Conservation (phyloP, 768 basidiomycete species). For the Russula vinacea region DNA sequence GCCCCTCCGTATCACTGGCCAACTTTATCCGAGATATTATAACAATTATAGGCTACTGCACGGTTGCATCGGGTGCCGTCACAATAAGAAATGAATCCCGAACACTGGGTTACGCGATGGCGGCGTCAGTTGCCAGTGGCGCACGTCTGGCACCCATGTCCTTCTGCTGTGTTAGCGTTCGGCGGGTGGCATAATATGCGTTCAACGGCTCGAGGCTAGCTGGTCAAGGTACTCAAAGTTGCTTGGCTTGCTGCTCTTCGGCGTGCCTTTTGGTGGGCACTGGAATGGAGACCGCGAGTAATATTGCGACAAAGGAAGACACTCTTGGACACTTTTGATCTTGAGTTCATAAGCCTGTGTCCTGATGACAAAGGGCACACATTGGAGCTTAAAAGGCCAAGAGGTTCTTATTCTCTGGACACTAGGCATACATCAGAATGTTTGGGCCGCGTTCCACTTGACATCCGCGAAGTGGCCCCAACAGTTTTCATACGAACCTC, state of each 20-base stretch:
- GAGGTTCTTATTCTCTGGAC: not conserved
- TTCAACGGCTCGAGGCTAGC: constrained; percentile 49
- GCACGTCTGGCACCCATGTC: constrained; percentile 49
- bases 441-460: not conserved
- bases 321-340: not conserved
- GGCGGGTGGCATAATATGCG: constrained; percentile 41
- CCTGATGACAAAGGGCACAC: too few species aligned
- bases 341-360: not conserved
- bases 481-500: not conserved
- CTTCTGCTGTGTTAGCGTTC: constrained; percentile 54
- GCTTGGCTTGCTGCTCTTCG: not conserved
- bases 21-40: not conserved
- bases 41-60: constrained; percentile 30
- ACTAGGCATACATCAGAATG: not conserved
- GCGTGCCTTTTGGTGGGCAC: too few species aligned
- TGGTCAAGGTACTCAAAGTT: constrained; percentile 19
- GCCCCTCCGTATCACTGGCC: constrained; percentile 37
- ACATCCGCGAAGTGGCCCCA: constrained; percentile 6
- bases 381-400: not conserved
- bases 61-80: constrained; percentile 36
- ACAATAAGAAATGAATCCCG: constrained; percentile 34
- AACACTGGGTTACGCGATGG: constrained; percentile 45
- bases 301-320: not conserved
- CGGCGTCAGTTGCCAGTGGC: constrained; percentile 45
- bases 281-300: too few species aligned